Percentiles rank a stretch among this genome's conserved stretches.
phyloP scores from a whole-genome alignment of 257 asterid genomes.

The Solanum etuberosum region DNA sequence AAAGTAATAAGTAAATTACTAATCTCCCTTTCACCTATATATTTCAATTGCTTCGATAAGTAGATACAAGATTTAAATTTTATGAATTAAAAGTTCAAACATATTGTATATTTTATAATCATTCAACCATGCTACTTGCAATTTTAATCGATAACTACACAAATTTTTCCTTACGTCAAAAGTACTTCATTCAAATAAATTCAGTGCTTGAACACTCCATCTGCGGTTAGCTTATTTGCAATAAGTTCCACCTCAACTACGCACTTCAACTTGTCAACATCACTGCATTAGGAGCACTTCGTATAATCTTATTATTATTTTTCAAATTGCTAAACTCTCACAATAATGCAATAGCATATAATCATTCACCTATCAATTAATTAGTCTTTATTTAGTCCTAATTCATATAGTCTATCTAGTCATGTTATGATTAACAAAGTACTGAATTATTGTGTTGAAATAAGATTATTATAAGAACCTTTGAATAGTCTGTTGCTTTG shows the following conservation, averaged over 20 bases:
- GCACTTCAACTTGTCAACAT: not conserved
- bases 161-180: not conserved
- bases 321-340: not conserved
- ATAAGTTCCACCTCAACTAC: not conserved
- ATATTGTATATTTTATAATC: not conserved
- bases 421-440: not conserved
- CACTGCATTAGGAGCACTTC: not conserved
- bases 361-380: not conserved
- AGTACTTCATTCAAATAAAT: not conserved
- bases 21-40: not conserved
- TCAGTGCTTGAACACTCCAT: not conserved
- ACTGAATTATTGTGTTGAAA: not conserved
- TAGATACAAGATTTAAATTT: not conserved
- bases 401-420: not conserved
- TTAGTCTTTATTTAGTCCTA: not conserved
- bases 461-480: not conserved
- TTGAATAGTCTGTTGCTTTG: not conserved
- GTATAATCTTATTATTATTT: not conserved
- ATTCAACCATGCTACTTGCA: not conserved
- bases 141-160: not conserved
- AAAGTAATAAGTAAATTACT: not conserved
- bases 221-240: not conserved
- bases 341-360: not conserved
- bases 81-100: not conserved
- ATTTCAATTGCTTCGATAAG: too few species aligned